phyloP scores from a whole-genome alignment of 208 protist species.

The Tetramitus jugosus region DNA sequence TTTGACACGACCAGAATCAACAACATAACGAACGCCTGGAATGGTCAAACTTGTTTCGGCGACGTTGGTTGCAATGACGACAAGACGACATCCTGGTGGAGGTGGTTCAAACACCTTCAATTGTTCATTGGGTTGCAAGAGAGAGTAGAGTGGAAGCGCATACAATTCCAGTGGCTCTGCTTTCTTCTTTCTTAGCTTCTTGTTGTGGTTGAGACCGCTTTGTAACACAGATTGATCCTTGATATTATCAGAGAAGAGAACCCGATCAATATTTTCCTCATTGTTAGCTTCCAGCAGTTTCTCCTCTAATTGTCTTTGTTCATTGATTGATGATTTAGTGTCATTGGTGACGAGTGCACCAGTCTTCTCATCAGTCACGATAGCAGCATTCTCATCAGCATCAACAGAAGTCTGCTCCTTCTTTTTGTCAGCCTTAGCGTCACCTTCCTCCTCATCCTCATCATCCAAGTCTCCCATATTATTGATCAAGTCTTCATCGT shows the following conservation, averaged over 20 bases:
- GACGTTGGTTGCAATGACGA: constrained; percentile 98
- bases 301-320: constrained; percentile 28
- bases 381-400: not conserved
- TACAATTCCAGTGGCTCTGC: constrained; percentile 68
- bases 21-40: constrained; percentile 89
- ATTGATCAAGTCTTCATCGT: constrained; percentile 18
- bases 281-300: constrained; percentile 31
- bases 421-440: constrained; percentile 13
- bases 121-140: constrained; percentile 83
- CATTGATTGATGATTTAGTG: not conserved
- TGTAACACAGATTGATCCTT: not conserved
- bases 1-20: constrained; percentile 59
- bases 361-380: not conserved
- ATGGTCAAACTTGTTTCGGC: constrained; percentile 99
- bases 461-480: constrained; percentile 8
- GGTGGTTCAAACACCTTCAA: constrained; percentile 79
- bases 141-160: constrained; percentile 95
- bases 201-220: not conserved
- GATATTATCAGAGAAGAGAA: constrained; percentile 18
- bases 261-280: no score
- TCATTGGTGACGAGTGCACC: no score
- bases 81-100: constrained; percentile 72
- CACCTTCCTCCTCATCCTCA: constrained; percentile 23
- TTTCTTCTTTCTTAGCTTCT: not conserved
- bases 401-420: constrained; percentile 28